These are phyloP conservation scores for Biscogniauxia mediterranea DNA, from an alignment of 2,329 filamentous ascomycete genomes.

Conservation along the genomic window DNA sequence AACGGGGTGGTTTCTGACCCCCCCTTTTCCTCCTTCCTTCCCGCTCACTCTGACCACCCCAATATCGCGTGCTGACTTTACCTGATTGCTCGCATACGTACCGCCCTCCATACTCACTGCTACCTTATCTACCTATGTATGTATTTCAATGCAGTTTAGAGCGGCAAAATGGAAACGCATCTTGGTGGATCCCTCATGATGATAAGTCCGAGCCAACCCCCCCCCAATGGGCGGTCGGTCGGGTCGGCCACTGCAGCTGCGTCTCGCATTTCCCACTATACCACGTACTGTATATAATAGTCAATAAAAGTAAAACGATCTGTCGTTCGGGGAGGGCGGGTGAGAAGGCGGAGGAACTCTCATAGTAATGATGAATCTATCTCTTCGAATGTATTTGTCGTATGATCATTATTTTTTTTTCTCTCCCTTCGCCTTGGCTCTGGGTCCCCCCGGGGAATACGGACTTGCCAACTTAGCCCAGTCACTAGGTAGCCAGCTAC, in stretches of 20 bases:
- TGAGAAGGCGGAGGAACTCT: not conserved
- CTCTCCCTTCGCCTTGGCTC: not conserved
- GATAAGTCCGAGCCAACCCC: not conserved
- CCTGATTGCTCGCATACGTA: not conserved
- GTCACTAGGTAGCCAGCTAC: not conserved
- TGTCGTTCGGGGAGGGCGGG: not conserved
- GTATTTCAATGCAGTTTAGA: not conserved
- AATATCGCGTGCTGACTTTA: not conserved
- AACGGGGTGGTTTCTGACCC: not conserved
- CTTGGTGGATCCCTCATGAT: not conserved
- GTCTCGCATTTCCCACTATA: not conserved
- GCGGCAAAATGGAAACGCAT: not conserved
- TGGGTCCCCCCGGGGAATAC: not conserved
- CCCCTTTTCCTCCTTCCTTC: not conserved
- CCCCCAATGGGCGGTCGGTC: not conserved
- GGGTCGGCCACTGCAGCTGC: not conserved
- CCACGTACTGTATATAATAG: not conserved
- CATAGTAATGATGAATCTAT: not conserved
- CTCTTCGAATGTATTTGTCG: not conserved
- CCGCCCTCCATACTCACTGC: not conserved
- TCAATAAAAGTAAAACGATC: not conserved
- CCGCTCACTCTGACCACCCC: not conserved
- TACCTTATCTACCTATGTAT: not conserved
- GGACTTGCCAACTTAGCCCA: not conserved
- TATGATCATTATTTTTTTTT: not conserved